phyloP scores from a whole-genome alignment of 1,284 basidiomycete species.

The Earliella scabrosa region DNA sequence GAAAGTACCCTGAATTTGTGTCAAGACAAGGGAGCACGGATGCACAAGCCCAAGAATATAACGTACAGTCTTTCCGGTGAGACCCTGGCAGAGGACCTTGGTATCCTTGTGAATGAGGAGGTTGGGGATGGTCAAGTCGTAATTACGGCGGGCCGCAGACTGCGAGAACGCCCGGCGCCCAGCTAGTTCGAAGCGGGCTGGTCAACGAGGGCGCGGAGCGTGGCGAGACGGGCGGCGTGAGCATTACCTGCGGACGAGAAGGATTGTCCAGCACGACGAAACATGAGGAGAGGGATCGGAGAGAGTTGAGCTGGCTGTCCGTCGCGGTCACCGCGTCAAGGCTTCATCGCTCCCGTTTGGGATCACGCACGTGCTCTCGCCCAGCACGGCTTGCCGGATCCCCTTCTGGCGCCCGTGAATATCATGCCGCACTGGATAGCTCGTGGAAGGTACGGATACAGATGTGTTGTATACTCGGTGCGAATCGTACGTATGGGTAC shows the following conservation, averaged over 20 bases:
- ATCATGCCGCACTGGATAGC: constrained; percentile 2
- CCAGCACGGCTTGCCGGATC: constrained; percentile 6
- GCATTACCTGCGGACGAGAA: constrained; percentile 54
- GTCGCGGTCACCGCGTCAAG: constrained; percentile 13
- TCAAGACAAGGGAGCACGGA: neutral
- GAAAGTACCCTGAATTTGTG: constrained; percentile 85
- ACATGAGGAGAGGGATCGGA: constrained; percentile 45
- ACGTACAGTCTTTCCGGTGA: constrained; percentile 96
- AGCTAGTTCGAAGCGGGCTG: constrained; percentile 39
- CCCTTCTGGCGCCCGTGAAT: constrained; percentile 1
- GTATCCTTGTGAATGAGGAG: constrained; percentile 95
- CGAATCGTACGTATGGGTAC: constrained; percentile 15
- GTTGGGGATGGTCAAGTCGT: constrained; percentile 92
- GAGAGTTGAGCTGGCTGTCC: constrained; percentile 24
- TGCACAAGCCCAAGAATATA: neutral
- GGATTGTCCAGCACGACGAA: constrained; percentile 62
- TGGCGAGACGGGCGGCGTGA: neutral
- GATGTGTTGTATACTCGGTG: neutral
- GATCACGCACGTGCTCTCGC: constrained; percentile 18
- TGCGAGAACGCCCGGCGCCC: constrained; percentile 81
- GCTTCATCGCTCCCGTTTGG: constrained; percentile 21
- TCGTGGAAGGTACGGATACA: constrained; percentile 1
- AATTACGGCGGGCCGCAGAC: constrained; percentile 72
- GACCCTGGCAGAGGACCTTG: constrained; percentile 91
- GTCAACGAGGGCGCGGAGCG: constrained; percentile 7